A percentile compares a stretch with the other conserved stretches of the same genome.
Conservation (phyloP, 306 rosid genomes). For the Sicyos baderoa region DNA sequence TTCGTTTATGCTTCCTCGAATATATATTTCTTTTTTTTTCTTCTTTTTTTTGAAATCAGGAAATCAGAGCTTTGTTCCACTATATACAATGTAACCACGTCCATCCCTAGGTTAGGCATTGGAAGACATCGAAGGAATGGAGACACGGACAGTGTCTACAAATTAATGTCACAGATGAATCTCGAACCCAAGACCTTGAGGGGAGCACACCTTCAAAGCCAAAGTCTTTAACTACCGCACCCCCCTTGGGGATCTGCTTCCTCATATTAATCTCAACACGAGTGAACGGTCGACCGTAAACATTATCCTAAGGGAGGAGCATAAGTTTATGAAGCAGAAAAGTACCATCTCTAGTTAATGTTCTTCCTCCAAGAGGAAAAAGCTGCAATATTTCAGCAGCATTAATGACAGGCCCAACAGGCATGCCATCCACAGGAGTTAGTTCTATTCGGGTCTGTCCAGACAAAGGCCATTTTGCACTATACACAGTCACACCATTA, state of each 20-base stretch:
- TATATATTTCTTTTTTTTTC: too few relatives aligned
- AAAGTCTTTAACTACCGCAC: too few relatives aligned
- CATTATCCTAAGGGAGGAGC: not conserved
- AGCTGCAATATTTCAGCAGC: conserved; percentile 68
- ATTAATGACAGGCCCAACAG: conserved; percentile 65
- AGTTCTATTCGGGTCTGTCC: conserved; percentile 51
- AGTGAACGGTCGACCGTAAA: not conserved
- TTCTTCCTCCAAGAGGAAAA: conserved; percentile 60
- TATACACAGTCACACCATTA: conserved; percentile 58
- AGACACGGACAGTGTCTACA: too few relatives aligned
- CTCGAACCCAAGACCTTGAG: too few relatives aligned
- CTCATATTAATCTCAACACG: not conserved
- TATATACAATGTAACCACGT: too few relatives aligned
- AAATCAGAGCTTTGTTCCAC: too few relatives aligned
- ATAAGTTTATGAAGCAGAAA: not conserved
- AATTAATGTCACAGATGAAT: too few relatives aligned
- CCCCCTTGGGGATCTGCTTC: too few relatives aligned
- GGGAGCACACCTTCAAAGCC: too few relatives aligned
- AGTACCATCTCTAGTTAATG: conserved; percentile 56
- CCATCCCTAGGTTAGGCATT: too few relatives aligned
- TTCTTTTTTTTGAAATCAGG: too few relatives aligned
- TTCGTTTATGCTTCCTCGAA: not conserved
- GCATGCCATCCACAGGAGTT: conserved; percentile 31
- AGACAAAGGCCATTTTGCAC: conserved; percentile 57
- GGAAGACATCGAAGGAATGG: too few relatives aligned